Conservation (phyloP, 192 early-diverging fungal species). For the Martensiomyces pterosporus region DNA sequence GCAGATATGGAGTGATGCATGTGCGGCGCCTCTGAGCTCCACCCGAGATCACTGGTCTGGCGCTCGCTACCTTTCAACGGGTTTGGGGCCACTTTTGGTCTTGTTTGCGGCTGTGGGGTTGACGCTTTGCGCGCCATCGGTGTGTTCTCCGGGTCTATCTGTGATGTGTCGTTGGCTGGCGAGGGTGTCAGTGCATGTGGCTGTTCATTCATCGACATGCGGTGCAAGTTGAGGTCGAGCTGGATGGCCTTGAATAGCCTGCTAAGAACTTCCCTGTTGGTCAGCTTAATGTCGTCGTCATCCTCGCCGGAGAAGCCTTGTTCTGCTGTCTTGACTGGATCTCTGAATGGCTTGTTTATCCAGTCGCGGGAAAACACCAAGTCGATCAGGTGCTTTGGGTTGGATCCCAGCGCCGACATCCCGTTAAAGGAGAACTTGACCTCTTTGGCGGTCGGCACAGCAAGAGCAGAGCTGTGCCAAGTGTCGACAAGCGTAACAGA, state of each 20-base stretch:
- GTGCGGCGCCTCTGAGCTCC: background rate
- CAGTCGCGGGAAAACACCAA: conserved; percentile 41
- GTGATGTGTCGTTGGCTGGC: background rate
- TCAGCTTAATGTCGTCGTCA: background rate
- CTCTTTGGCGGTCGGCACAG: conserved; percentile 41
- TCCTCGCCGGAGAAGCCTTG: background rate
- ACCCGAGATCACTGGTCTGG: no score
- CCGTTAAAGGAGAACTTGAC: conserved; percentile 38
- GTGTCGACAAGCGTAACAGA: conserved; percentile 40
- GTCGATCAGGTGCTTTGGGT: conserved; percentile 35
- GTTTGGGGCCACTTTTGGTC: no score
- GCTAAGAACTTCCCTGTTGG: conserved; percentile 26
- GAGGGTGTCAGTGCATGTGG: background rate
- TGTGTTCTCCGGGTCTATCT: background rate
- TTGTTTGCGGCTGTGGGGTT: no score
- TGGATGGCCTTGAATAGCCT: conserved; percentile 28
- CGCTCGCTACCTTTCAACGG: no score
- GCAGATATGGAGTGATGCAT: background rate
- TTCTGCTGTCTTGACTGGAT: conserved; percentile 3
- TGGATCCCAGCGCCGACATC: conserved; percentile 34
- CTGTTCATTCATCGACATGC: background rate
- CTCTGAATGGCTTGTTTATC: conserved; percentile 19
- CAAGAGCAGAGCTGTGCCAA: conserved; percentile 42
- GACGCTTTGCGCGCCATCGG: no score
- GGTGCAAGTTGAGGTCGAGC: conserved; percentile 10